A percentile compares a stretch with the other conserved stretches of the same genome.
Conservation (phyloP, 441 rosid genomes). For the Gossypium laxum region DNA sequence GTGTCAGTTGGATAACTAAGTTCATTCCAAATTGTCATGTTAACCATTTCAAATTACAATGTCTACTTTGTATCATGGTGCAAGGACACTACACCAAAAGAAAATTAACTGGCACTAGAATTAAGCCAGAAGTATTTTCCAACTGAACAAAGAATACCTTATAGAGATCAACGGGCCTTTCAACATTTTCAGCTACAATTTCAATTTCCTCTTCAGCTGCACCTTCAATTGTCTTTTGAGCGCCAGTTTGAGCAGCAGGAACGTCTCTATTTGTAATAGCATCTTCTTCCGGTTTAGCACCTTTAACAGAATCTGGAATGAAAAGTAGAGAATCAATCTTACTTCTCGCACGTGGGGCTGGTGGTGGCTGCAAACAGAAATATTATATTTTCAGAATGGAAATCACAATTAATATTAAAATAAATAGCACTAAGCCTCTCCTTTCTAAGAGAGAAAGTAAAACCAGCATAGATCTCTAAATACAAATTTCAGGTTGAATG, state of each 20-base stretch:
- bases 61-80: not conserved
- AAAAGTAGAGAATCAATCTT: constrained; percentile 80
- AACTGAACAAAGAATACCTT: constrained; percentile 46
- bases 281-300: constrained; percentile 36
- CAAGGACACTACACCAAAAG: not conserved
- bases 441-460: not conserved
- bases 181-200: constrained; percentile 60
- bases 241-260: constrained; percentile 16
- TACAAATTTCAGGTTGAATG: not conserved
- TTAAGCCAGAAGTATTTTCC: not conserved
- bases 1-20: not conserved
- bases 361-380: constrained; percentile 52
- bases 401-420: constrained; percentile 1
- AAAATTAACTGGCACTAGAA: not conserved
- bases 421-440: not conserved
- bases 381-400: constrained; percentile 14
- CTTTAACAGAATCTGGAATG: constrained; percentile 54
- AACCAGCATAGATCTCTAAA: not conserved
- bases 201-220: constrained; percentile 37
- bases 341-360: constrained; percentile 68
- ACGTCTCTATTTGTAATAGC: constrained; percentile 24
- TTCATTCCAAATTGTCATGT: not conserved
- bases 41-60: not conserved
- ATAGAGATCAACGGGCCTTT: constrained; percentile 93
- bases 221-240: constrained; percentile 24